Base-by-base conservation (phyloP, 2,329 filamentous ascomycete species). In the Talaromyces sp. region DNA sequence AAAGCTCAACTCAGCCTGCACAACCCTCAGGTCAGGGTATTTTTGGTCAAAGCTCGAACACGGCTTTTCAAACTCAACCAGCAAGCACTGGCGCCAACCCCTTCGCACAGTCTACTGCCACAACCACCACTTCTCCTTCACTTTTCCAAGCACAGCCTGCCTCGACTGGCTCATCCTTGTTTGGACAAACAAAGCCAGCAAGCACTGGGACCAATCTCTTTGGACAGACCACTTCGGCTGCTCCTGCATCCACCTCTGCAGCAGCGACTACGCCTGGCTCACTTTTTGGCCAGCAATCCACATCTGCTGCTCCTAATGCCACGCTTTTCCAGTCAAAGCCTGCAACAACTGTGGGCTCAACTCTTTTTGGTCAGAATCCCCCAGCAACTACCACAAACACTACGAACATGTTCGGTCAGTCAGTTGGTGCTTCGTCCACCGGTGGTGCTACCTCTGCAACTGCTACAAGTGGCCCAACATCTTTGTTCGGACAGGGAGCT, bases 201-300 rank as follows among this genome's bases (percentile, higher is more conserved):
- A 70, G 67, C 31, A 61, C 67, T n/a, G 65, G 62, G 22, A 71
- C 72, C 29, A 67, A 69, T 31, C 43, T 70, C n/a, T 76, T 77
- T 63, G 70, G 70, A 11, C 72, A 76, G 60, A 72, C 74, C 10
- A 67, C 68, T 53, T 64, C 67, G 56, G 68, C 63, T 36, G 67
- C 56, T 34, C 65, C 66, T 51, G 45, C 61, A 17, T 59, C 70
- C 10, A 59, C 71, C 27, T n/a, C 63, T 10, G 36, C 38, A 31
- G n/a, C 54, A 36, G 47, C 53, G 65, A 63, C 67, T 4, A 64
- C 70, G n/a, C 40, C 67, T 10, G 56, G 58, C 45, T 65, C 67
- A 22, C 68, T 47, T 11, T 68, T 70, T 8, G 70, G 72, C 40
- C 67, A 68, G 36, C 54, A 63, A 40, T 47, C 66, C 34, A 45